Conservation (phyloP, 768 basidiomycete species). For the Albatrellus ellisii region DNA sequence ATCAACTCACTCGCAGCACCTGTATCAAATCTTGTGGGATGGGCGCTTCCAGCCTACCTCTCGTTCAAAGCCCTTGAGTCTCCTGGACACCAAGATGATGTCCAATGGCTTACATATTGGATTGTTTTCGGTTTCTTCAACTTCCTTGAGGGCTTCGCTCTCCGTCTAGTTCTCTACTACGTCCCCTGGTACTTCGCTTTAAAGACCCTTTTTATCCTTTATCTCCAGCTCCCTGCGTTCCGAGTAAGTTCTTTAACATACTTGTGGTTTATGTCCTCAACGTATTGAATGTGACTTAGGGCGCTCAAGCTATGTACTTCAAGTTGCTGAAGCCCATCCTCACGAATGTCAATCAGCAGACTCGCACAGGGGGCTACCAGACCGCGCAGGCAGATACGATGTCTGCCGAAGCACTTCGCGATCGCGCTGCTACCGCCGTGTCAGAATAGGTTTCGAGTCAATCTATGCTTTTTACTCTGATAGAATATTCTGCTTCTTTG, state of each 20-base stretch:
- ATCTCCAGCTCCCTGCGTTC: constrained; percentile 80
- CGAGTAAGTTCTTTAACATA: constrained; percentile 39
- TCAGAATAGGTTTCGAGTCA: constrained; percentile 19
- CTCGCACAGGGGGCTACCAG: constrained; percentile 29
- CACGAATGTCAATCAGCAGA: constrained; percentile 35
- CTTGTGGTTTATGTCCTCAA: constrained; percentile 1
- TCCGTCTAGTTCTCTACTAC: constrained; percentile 80
- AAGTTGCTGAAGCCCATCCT: constrained; percentile 72
- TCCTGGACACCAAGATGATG: constrained; percentile 71
- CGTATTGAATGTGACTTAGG: constrained; percentile 30
- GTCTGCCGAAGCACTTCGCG: constrained; percentile 33
- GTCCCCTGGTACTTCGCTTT: constrained; percentile 89
- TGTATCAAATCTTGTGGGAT: constrained; percentile 90
- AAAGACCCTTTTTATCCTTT: constrained; percentile 86
- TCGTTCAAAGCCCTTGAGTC: constrained; percentile 90
- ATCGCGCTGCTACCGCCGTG: constrained; percentile 28
- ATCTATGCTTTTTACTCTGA: background rate
- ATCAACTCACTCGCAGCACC: constrained; percentile 83
- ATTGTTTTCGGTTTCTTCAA: constrained; percentile 89
- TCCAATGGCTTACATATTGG: constrained; percentile 99
- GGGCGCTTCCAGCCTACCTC: constrained; percentile 88
- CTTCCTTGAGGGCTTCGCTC: constrained; percentile 79
- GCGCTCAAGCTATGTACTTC: constrained; percentile 75
- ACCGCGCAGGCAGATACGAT: constrained; percentile 37
- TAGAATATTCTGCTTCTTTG: background rate